Conservation (phyloP, 331 rosid genomes). For the Stylosanthes scabra region DNA sequence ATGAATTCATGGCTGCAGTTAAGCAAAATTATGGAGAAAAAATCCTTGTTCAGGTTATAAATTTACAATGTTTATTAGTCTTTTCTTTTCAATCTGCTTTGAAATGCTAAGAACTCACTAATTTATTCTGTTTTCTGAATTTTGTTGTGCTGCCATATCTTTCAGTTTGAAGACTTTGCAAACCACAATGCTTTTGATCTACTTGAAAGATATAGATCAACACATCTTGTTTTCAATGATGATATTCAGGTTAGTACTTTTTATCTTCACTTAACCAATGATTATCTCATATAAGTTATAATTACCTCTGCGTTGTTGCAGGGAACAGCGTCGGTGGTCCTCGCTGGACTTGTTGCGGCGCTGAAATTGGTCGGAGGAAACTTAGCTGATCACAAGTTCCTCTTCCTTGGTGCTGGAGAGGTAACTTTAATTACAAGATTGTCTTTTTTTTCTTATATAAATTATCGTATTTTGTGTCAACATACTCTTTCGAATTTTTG, state of each 20-base stretch:
- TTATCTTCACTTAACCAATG: conserved; percentile 17
- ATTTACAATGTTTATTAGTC: conserved; percentile 19
- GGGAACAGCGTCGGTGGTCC: conserved; percentile 99
- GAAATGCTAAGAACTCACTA: too few relatives aligned
- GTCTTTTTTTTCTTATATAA: conserved; percentile 22
- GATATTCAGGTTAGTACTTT: conserved; percentile 79
- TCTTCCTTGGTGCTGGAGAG: conserved; percentile 99
- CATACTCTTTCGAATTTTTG: conserved; percentile 33
- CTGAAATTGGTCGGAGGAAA: conserved; percentile 73
- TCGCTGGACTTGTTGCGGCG: conserved; percentile 86
- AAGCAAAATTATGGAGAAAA: conserved; percentile 94
- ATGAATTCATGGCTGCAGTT: conserved; percentile 91
- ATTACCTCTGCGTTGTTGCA: conserved; percentile 43
- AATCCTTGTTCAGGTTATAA: conserved; percentile 91
- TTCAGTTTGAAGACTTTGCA: conserved; percentile 97
- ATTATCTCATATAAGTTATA: conserved; percentile 3
- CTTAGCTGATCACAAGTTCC: conserved; percentile 78
- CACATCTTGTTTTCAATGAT: conserved; percentile 97
- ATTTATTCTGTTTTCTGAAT: conserved; percentile 28
- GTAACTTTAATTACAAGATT: conserved; percentile 44
- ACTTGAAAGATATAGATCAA: conserved; percentile 78
- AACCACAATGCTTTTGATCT: conserved; percentile 98
- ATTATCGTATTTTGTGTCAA: background rate
- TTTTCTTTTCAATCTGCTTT: background rate
- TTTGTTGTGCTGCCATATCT: conserved; percentile 24